These are phyloP conservation scores for Krasilnikovozyma curviuscula DNA, from an alignment of 768 basidiomycete species.

Conservation along the genomic window DNA sequence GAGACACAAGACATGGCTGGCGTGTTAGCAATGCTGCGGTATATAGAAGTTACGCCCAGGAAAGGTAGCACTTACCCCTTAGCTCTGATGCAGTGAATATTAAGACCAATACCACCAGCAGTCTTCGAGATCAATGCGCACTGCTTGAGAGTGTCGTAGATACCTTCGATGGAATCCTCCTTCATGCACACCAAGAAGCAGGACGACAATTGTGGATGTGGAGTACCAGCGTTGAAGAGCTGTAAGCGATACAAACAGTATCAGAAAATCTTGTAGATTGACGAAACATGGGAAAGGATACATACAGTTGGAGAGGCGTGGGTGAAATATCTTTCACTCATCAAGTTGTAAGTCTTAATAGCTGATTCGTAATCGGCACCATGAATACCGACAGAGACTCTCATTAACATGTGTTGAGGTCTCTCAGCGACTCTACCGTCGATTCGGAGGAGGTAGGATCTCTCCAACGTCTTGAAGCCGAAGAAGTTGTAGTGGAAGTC, in stretches of 20 bases:
- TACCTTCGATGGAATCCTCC: slow-evolving; percentile 96
- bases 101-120: slow-evolving; percentile 90
- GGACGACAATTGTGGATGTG: slow-evolving; percentile 75
- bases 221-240: slow-evolving; percentile 95
- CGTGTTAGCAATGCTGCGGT: neutral
- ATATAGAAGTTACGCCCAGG: neutral
- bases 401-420: slow-evolving; percentile 99
- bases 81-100: slow-evolving; percentile 88
- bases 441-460: slow-evolving; percentile 86
- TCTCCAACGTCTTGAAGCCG: slow-evolving; percentile 99
- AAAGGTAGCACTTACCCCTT: slow-evolving; percentile 43
- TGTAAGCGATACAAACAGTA: slow-evolving; percentile 1
- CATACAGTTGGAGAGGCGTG: slow-evolving; percentile 68
- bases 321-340: slow-evolving; percentile 97
- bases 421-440: slow-evolving; percentile 88
- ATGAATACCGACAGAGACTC: slow-evolving; percentile 94
- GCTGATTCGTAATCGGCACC: slow-evolving; percentile 71
- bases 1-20: slow-evolving; percentile 7
- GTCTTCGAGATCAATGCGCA: slow-evolving; percentile 99
- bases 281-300: neutral
- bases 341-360: slow-evolving; percentile 70
- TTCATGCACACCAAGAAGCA: slow-evolving; percentile 98
- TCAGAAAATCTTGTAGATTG: neutral
- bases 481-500: slow-evolving; percentile 97
- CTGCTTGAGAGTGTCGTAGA: slow-evolving; percentile 93